phyloP scores from a whole-genome alignment of 2,329 filamentous ascomycete genomes.

The Cercospora sesami region DNA sequence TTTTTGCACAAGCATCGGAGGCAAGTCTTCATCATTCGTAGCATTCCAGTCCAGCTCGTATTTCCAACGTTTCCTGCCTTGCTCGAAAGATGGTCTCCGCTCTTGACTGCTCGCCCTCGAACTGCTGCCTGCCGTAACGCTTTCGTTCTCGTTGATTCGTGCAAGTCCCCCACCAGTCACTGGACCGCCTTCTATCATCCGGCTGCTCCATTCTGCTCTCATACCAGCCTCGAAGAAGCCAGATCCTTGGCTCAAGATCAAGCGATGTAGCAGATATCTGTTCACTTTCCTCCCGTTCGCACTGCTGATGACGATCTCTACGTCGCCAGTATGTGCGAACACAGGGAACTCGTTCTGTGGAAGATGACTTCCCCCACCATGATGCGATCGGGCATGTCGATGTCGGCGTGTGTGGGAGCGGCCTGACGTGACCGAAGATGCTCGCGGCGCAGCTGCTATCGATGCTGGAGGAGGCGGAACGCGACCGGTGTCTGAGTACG shows the following conservation, averaged over 20 bases:
- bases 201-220: slow-evolving; percentile 36
- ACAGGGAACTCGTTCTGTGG: slow-evolving; percentile 90
- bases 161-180: slow-evolving; percentile 23
- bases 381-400: slow-evolving; percentile 78
- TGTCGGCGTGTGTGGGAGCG: slow-evolving; percentile 60
- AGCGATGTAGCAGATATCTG: slow-evolving; percentile 80
- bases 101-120: slow-evolving; percentile 46
- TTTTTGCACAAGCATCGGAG: slow-evolving; percentile 85
- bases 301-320: slow-evolving; percentile 74
- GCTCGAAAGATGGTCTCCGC: slow-evolving; percentile 31
- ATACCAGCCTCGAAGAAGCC: slow-evolving; percentile 82
- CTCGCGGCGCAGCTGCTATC: slow-evolving; percentile 13
- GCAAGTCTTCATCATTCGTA: slow-evolving; percentile 63
- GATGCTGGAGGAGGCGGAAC: slow-evolving; percentile 14
- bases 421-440: slow-evolving; percentile 61
- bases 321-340: slow-evolving; percentile 86
- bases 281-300: slow-evolving; percentile 69
- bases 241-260: slow-evolving; percentile 86
- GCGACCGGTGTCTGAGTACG: slow-evolving; percentile 28
- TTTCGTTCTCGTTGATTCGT: slow-evolving; percentile 34
- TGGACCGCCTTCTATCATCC: slow-evolving; percentile 21
- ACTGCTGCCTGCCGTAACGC: slow-evolving; percentile 33
- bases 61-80: slow-evolving; percentile 68
- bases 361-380: slow-evolving; percentile 64
- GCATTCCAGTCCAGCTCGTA: slow-evolving; percentile 82